Percentiles rank a stretch among this genome's conserved stretches.
These are phyloP conservation scores for Pinus taeda DNA, from an alignment of 75 land plant genomes.

Conservation along the genomic window DNA sequence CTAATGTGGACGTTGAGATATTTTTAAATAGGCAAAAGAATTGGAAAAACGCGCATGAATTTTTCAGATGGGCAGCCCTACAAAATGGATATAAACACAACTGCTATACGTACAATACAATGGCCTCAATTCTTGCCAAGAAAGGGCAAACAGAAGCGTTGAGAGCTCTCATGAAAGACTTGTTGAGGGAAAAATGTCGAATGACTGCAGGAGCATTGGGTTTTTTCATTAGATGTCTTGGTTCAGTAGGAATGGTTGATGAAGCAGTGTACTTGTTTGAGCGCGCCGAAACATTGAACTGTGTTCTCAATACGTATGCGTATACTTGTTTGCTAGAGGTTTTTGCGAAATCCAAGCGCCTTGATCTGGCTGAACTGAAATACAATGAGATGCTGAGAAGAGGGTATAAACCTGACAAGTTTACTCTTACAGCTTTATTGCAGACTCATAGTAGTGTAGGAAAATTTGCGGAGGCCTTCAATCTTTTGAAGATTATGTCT, in stretches of 20 bases:
- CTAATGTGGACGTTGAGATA: conserved; percentile 23
- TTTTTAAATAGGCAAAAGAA: conserved; percentile 21
- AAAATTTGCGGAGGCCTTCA: conserved; percentile 33
- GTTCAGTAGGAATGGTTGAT: conserved; percentile 30
- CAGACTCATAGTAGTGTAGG: conserved; percentile 41
- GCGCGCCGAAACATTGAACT: conserved; percentile 23
- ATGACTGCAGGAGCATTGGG: conserved; percentile 59
- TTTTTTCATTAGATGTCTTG: conserved; percentile 52
- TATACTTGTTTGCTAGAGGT: conserved; percentile 58
- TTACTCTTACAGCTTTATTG: conserved; percentile 44
- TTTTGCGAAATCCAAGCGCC: conserved; percentile 21
- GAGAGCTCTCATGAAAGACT: conserved; percentile 20
- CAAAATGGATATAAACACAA: conserved; percentile 38
- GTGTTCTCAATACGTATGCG: conserved; percentile 41
- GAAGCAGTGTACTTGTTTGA: conserved; percentile 45
- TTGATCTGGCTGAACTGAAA: conserved; percentile 39
- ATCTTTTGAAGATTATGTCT: conserved; percentile 20
- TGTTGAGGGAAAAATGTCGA: conserved; percentile 22
- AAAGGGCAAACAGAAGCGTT: conserved; percentile 27
- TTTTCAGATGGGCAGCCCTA: conserved; percentile 50
- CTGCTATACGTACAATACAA: conserved; percentile 48
- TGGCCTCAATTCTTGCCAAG: conserved; percentile 45
- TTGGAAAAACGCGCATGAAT: conserved; percentile 34
- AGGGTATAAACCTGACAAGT: conserved; percentile 33
- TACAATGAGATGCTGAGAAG: conserved; percentile 37